Evolutionary conservation across 2,329 filamentous ascomycete genomes (phyloP).

Genomic region (Fusarium pseudoanthophilum): DNA sequence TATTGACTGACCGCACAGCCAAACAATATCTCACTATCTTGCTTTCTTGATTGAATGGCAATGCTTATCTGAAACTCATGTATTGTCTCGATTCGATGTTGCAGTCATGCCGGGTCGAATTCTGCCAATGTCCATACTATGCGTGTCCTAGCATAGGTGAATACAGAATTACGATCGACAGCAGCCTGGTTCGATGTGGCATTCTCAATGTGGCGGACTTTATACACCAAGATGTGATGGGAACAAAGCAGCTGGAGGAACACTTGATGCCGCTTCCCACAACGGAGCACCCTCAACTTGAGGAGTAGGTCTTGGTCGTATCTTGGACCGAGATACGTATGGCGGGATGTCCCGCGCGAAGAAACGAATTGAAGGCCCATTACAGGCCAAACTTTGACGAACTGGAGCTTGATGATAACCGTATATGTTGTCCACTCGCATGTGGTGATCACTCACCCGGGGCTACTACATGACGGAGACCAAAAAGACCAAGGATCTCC

Average conservation of each 20-base stretch:
- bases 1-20: background rate
- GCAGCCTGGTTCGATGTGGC: too few species aligned
- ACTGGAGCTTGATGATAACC: too few species aligned
- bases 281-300: background rate
- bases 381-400: background rate
- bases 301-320: background rate
- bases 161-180: background rate
- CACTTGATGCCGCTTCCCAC: background rate
- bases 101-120: background rate
- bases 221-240: accelerated
- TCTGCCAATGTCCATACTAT: accelerated
- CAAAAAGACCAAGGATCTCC: background rate
- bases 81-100: background rate
- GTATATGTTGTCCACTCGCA: too few species aligned
- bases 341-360: accelerated
- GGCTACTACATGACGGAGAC: accelerated
- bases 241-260: background rate
- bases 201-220: background rate
- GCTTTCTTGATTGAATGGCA: too few species aligned
- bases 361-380: background rate
- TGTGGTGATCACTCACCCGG: too few species aligned
- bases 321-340: background rate
- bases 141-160: too few species aligned
- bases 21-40: background rate
- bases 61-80: too few species aligned